Evolutionary conservation across 179 eudicot genomes (phyloP).

Genomic region (Beta corolliflora): DNA sequence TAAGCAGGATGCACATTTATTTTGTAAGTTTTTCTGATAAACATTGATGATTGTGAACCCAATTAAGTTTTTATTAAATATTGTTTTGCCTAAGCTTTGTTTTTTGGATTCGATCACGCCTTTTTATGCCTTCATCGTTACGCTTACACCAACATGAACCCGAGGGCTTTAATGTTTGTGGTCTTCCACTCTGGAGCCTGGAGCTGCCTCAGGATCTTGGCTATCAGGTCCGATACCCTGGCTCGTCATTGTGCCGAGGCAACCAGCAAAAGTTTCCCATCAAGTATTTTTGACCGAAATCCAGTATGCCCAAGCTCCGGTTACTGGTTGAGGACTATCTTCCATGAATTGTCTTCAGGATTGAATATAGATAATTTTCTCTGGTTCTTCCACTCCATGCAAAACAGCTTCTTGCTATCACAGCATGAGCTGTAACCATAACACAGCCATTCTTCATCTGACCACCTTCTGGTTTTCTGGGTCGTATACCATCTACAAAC

Average conservation of each 20-base stretch:
- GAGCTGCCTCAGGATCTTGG: constrained; percentile 69
- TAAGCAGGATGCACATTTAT: no score
- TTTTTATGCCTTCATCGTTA: constrained; percentile 71
- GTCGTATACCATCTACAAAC: constrained; percentile 67
- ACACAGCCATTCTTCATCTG: constrained; percentile 95
- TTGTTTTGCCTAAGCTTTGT: no score
- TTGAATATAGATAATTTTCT: constrained; percentile 60
- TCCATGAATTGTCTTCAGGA: constrained; percentile 67
- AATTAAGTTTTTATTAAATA: no score
- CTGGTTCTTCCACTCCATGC: constrained; percentile 91
- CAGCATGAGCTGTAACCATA: constrained; percentile 91
- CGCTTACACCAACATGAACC: constrained; percentile 73
- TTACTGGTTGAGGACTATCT: constrained; percentile 68
- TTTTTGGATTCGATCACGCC: no score
- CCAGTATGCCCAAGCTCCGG: no score
- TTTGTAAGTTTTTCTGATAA: no score
- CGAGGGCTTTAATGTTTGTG: constrained; percentile 60
- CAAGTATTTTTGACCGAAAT: constrained; percentile 68
- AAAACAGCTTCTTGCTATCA: constrained; percentile 67
- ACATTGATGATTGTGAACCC: neutral
- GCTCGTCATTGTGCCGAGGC: constrained; percentile 54
- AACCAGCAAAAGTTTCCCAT: constrained; percentile 71
- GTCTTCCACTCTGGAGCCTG: constrained; percentile 75
- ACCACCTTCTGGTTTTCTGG: constrained; percentile 55
- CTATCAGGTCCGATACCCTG: constrained; percentile 55